These are phyloP conservation scores for Penicillium vulpinum DNA, from an alignment of 2,329 filamentous ascomycete species.

Conservation along the genomic window DNA sequence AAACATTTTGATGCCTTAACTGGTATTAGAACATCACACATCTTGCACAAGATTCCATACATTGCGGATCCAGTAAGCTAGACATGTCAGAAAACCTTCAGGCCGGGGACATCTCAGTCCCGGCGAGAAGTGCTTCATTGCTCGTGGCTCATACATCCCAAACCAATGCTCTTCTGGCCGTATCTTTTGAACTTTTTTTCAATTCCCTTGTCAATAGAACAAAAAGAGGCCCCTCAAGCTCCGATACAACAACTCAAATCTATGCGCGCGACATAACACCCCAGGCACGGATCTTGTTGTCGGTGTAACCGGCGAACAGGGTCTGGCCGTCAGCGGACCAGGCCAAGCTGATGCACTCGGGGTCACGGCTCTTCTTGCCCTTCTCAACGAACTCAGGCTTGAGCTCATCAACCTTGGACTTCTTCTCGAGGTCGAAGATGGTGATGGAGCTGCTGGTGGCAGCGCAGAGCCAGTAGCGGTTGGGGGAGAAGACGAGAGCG, in stretches of 20 bases:
- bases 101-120: conserved; percentile 19
- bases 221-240: conserved; percentile 31
- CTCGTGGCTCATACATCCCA: conserved; percentile 48
- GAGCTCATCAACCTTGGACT: conserved; percentile 99
- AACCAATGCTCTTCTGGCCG: conserved; percentile 35
- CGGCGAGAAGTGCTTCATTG: conserved; percentile 40
- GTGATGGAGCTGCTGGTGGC: conserved; percentile 97
- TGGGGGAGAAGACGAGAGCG: conserved; percentile 99
- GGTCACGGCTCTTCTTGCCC: conserved; percentile 98
- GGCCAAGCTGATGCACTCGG: conserved; percentile 95
- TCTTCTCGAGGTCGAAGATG: conserved; percentile 99
- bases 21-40: conserved; percentile 46
- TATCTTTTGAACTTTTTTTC: conserved; percentile 38
- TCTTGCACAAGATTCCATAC: conserved; percentile 36
- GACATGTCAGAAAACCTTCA: conserved; percentile 38
- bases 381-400: conserved; percentile 96
- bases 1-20: conserved; percentile 38
- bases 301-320: conserved; percentile 98
- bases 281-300: conserved; percentile 98
- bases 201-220: conserved; percentile 33
- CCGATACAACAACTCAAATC: conserved; percentile 29
- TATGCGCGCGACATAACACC: conserved; percentile 95
- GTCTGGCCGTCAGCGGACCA: conserved; percentile 99
- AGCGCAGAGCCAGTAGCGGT: conserved; percentile 99
- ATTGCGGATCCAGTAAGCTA: conserved; percentile 40